Percentiles rank a stretch among this genome's conserved stretches.
phyloP scores from a whole-genome alignment of 139 green algal genomes.

The Coelastrella sp. region DNA sequence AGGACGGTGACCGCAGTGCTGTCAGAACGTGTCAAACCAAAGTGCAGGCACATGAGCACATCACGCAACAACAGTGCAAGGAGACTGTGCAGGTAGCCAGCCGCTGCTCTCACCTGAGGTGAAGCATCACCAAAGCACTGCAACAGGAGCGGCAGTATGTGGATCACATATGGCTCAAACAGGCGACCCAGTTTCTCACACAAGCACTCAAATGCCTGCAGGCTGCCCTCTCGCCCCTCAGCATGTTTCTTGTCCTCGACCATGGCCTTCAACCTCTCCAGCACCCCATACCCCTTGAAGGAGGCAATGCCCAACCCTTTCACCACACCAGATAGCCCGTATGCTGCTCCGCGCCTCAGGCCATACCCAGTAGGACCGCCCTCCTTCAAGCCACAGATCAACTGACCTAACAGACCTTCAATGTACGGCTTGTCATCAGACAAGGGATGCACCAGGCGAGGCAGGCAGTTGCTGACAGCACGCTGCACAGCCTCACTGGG shows the following conservation, averaged over 20 bases:
- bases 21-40: too few relatives aligned
- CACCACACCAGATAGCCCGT: slow-evolving; percentile 91
- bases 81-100: too few relatives aligned
- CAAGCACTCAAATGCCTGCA: slow-evolving; percentile 96
- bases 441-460: slow-evolving; percentile 81
- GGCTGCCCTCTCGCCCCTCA: slow-evolving; percentile 78
- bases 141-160: slow-evolving; percentile 94
- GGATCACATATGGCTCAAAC: slow-evolving; percentile 99
- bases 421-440: slow-evolving; percentile 62
- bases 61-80: too few relatives aligned
- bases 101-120: slow-evolving; percentile 53
- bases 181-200: slow-evolving; percentile 92
- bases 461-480: slow-evolving; percentile 87
- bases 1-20: too few relatives aligned
- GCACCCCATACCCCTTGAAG: slow-evolving; percentile 89
- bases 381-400: neutral
- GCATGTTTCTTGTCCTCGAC: slow-evolving; percentile 80
- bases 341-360: slow-evolving; percentile 85
- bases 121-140: slow-evolving; percentile 88
- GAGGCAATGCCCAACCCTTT: slow-evolving; percentile 92
- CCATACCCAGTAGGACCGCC: slow-evolving; percentile 5
- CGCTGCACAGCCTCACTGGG: slow-evolving; percentile 93
- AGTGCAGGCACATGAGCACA: neutral
- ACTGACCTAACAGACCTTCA: neutral
- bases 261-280: slow-evolving; percentile 88